Percentiles rank a stretch among this genome's conserved stretches.
Evolutionary conservation across 495 filamentous ascomycete species (phyloP).

Genomic region (Aspergillus wentii): DNA sequence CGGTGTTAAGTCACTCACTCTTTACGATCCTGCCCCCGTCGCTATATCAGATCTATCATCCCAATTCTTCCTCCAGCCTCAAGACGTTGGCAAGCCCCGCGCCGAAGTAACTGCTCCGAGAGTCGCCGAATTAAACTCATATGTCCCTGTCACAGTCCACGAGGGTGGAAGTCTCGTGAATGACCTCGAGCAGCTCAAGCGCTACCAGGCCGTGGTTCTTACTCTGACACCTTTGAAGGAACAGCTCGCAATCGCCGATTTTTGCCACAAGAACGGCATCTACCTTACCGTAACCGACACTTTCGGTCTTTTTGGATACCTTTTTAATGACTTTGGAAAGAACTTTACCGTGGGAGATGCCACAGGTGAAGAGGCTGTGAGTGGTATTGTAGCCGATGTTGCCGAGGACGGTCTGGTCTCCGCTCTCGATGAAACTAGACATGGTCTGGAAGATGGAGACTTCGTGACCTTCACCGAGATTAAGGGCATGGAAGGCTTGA

Average conservation of each 20-base stretch:
- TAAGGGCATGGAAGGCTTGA: constrained; percentile 87
- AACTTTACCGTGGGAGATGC: constrained; percentile 86
- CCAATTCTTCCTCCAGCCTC: constrained; percentile 88
- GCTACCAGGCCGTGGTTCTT: constrained; percentile 88
- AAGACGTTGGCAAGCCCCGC: constrained; percentile 89
- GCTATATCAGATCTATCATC: constrained; percentile 83
- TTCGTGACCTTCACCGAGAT: constrained; percentile 92
- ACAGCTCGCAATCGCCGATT: constrained; percentile 80
- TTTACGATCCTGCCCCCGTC: constrained; percentile 79
- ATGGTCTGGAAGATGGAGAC: constrained; percentile 95
- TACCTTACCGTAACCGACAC: constrained; percentile 83
- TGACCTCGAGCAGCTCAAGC: constrained; percentile 71
- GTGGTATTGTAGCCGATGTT: constrained; percentile 86
- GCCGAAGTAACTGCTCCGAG: constrained; percentile 81
- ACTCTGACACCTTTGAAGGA: constrained; percentile 76
- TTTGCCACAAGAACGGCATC: constrained; percentile 88
- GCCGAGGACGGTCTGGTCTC: constrained; percentile 87
- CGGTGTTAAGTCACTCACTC: constrained; percentile 83
- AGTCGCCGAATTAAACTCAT: constrained; percentile 92
- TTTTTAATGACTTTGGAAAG: constrained; percentile 97
- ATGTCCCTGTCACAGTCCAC: constrained; percentile 82
- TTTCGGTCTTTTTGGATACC: constrained; percentile 87
- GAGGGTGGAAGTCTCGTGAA: constrained; percentile 57
- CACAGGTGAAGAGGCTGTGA: constrained; percentile 83
- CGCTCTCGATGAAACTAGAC: constrained; percentile 89